Conservation (phyloP, 1,139 yeast species). For the Pichia sp. region DNA sequence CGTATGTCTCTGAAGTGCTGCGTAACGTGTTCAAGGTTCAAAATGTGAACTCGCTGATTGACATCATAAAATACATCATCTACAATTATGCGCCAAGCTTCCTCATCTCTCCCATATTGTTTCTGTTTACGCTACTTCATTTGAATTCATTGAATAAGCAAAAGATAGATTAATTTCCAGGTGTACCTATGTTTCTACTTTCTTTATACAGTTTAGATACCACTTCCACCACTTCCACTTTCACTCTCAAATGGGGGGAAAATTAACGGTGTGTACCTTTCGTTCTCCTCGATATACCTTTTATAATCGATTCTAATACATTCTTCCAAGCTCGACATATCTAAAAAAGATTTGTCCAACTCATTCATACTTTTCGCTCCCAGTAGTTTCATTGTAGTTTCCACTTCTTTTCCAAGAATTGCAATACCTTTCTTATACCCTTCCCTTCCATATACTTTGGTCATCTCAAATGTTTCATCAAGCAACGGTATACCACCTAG, state of each 20-base stretch:
- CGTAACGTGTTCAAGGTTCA: slow-evolving; percentile 7
- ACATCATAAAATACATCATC: slow-evolving; percentile 2
- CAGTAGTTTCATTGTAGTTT: slow-evolving; percentile 45
- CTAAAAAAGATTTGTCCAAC: slow-evolving; percentile 39
- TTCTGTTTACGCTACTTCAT: background rate
- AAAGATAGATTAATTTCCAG: background rate
- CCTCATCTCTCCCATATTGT: slow-evolving; percentile 1
- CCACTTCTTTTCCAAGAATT: slow-evolving; percentile 42
- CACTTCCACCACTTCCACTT: background rate
- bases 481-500: background rate
- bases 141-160: background rate
- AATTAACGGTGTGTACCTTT: background rate
- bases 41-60: background rate
- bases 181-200: no score
- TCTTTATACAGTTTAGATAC: background rate
- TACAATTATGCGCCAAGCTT: slow-evolving; percentile 7
- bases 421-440: slow-evolving; percentile 49
- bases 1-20: slow-evolving; percentile 4
- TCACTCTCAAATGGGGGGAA: background rate
- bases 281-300: background rate
- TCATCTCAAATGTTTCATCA: background rate
- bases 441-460: slow-evolving; percentile 43
- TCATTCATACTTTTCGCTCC: slow-evolving; percentile 41
- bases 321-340: slow-evolving; percentile 28
- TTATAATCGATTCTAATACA: background rate